phyloP scores from a whole-genome alignment of 2,329 filamentous ascomycete genomes.

The Fusarium liriodendri region DNA sequence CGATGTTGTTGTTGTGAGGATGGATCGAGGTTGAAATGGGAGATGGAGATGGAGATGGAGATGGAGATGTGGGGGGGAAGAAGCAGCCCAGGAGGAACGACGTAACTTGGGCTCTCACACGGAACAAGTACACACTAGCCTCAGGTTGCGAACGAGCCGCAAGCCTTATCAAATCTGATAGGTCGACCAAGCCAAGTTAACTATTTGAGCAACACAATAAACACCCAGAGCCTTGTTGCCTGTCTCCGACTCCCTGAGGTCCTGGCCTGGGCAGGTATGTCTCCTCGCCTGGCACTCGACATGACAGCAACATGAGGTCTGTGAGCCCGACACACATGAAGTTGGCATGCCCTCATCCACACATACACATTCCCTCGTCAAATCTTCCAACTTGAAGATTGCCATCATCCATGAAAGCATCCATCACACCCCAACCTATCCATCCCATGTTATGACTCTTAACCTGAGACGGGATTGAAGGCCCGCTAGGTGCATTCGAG shows the following conservation, averaged over 20 bases:
- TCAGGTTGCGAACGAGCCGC: constrained; percentile 42
- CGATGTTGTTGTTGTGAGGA: constrained; percentile 31
- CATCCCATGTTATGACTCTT: neutral
- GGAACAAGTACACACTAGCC: constrained; percentile 48
- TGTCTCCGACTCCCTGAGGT: neutral
- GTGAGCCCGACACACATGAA: constrained; percentile 6
- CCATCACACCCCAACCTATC: neutral
- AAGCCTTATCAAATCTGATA: constrained; percentile 47
- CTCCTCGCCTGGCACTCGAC: neutral
- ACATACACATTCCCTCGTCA: neutral
- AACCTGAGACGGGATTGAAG: neutral
- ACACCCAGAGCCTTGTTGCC: constrained; percentile 21
- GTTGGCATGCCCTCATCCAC: neutral
- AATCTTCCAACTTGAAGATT: constrained; percentile 1
- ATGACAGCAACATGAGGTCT: neutral
- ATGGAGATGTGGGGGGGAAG: constrained; percentile 47
- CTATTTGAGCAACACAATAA: constrained; percentile 28
- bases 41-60: constrained; percentile 41
- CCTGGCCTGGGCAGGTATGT: neutral
- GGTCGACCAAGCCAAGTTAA: constrained; percentile 43
- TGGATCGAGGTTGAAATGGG: constrained; percentile 35
- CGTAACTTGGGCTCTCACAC: constrained; percentile 43
- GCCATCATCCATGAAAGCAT: neutral
- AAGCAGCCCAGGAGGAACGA: constrained; percentile 44
- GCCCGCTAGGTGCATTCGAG: neutral